Evolutionary conservation across 2,329 filamentous ascomycete genomes (phyloP), one percentile per base, ranked within the genome.

Genomic region (Corinectria fuckeliana): DNA sequence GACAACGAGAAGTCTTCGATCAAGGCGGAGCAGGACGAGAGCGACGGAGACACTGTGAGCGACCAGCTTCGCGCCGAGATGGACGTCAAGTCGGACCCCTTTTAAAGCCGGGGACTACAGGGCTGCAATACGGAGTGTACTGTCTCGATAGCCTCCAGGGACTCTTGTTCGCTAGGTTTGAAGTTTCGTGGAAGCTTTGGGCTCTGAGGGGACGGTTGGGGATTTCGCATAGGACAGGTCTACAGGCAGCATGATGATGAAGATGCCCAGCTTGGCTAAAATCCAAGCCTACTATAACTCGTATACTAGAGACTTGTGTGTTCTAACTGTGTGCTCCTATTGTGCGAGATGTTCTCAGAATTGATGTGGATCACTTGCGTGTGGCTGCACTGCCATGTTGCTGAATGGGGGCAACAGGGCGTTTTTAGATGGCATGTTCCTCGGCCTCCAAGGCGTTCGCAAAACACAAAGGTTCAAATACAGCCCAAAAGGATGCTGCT

Each of bases 1-100:
- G 65, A 65, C 2, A 14, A 21, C 9, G 56, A 66, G 5, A 25
- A 52, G 16, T 5, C 59, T 56, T 23, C 39, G 2, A 25, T 62
- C 44, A 70, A 71, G 49, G 28, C 47, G 1, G 67, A 72, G 53
- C 50, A 59, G 14, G 60, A 58, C 3, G 58, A 62, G 14, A 66
- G 63, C 28, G 64, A 68, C 16, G 61, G 53, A 8, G 47, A 67
- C 44, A 47, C 16, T 1, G 34, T 50, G 3, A 26, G 34, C 26
- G 34, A 56, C 4, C 63, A 68, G 61, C 25, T 62, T 25, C 52
- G 54, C 28, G 23, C 25, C 11, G 62, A 64, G 32, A 53, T 66
- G 20, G 39, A 5, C 13, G 25, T 20, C 10, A 18, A 14, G 13
- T 49, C 51, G 3, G 61, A 63, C 23, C 57, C 58, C 6, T 65